Evolutionary conservation across 441 rosid species (phyloP), one percentile per base, ranked within the genome.

Genomic region (Cnidoscolus chayamansa): DNA sequence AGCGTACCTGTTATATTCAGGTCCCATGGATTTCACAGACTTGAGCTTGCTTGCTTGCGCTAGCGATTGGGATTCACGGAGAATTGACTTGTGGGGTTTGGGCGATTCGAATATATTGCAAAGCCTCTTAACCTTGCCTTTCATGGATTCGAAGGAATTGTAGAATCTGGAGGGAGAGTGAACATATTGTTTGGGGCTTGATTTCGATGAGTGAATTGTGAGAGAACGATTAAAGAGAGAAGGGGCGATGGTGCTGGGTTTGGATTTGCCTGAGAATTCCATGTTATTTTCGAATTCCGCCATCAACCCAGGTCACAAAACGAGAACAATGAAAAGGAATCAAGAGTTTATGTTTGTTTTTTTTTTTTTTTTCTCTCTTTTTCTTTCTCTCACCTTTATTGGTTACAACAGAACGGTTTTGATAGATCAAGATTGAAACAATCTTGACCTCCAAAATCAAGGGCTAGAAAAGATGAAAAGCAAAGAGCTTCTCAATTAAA

Each of bases 121-220:
- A 48, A 94, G 95, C 84, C 82, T 83, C 64, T 83, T 86, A 55
- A 94, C 97, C 82, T 92, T 92, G 9, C 98, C 98, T 79, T 84
- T 90, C 77, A 90, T 74, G 60, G 94, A 74, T 49, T 84, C 93
- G 11, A 88, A 72, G 9, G 91, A 84, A 76, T 71, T 86, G 84
- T 83, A 86, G 63, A 84, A 78, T 75, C 63, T 76, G 0, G 82
- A 76, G 7, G 74, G 60, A 17, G 79, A 53, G 31, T 72, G 74
- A 17, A 15, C 11, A 32, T 40, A 68, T 35, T 77, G 67, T 10
- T 63, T 71, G 13, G 60, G 2, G 32, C 69, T 63, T n/a, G 77
- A 19, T 63, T 72, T 72, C 11, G 82, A 58, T 40, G 86, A 67
- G 66, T 84, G 88, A 59, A 85, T 75, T 43, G 97, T 93, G 45